phyloP scores from a whole-genome alignment of 2,329 filamentous ascomycete genomes.

The Phaeosphaeria sp. region DNA sequence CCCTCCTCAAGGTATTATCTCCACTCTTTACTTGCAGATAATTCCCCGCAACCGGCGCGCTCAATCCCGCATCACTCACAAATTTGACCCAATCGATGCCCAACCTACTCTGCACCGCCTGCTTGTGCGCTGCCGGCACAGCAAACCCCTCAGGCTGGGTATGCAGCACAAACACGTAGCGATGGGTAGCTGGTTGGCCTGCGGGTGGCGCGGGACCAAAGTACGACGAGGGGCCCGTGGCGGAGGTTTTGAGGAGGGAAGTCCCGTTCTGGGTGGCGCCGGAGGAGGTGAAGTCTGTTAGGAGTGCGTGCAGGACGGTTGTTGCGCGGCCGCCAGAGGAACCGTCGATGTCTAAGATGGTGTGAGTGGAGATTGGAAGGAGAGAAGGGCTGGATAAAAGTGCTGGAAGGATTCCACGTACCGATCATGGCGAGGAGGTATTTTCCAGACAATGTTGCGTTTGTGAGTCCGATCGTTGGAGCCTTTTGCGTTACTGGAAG shows the following conservation, averaged over 20 bases:
- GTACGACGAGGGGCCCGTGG: slow-evolving; percentile 37
- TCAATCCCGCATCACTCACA: slow-evolving; percentile 28
- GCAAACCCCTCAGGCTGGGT: slow-evolving; percentile 35
- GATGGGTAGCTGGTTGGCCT: slow-evolving; percentile 36
- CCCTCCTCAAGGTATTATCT: slow-evolving; percentile 23
- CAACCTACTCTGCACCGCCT: slow-evolving; percentile 24
- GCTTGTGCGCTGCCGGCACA: slow-evolving; percentile 27
- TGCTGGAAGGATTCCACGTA: slow-evolving; percentile 11
- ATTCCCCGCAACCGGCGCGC: slow-evolving; percentile 25
- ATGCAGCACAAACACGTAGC: slow-evolving; percentile 41
- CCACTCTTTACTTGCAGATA: slow-evolving; percentile 35
- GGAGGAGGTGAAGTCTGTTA: slow-evolving; percentile 33
- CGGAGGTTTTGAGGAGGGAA: slow-evolving; percentile 30
- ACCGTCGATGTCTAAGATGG: slow-evolving; percentile 12
- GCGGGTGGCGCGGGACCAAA: slow-evolving; percentile 40
- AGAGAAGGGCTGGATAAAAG: slow-evolving; percentile 8
- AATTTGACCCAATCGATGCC: slow-evolving; percentile 31
- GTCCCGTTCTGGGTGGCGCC: slow-evolving; percentile 31
- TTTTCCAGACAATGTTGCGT: slow-evolving; percentile 28
- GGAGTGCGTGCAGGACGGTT: slow-evolving; percentile 39
- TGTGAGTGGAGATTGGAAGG: neutral
- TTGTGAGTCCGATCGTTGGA: slow-evolving; percentile 34
- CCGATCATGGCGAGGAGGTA: slow-evolving; percentile 41
- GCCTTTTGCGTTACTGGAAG: slow-evolving; percentile 20
- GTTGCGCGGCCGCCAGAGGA: slow-evolving; percentile 14